phyloP scores from a whole-genome alignment of 2,329 filamentous ascomycete genomes.

The Bisporella sp. region DNA sequence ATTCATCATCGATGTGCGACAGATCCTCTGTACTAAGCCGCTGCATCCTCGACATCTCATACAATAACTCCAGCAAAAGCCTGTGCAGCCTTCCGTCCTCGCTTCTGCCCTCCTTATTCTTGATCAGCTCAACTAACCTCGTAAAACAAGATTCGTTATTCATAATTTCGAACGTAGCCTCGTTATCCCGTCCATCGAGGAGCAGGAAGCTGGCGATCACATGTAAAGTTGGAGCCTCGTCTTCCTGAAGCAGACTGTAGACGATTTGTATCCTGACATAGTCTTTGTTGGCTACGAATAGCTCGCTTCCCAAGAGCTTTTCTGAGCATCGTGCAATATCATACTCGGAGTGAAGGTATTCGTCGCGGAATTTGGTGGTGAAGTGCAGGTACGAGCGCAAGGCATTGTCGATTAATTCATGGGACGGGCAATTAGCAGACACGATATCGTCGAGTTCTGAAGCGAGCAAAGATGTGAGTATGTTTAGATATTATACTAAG shows the following conservation, averaged over 20 bases:
- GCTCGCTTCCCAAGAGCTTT: slow-evolving; percentile 64
- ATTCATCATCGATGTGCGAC: slow-evolving; percentile 68
- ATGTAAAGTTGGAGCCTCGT: slow-evolving; percentile 73
- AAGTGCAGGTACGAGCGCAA: slow-evolving; percentile 79
- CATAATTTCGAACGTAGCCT: slow-evolving; percentile 79
- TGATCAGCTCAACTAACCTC: slow-evolving; percentile 73
- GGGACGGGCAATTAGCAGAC: slow-evolving; percentile 46
- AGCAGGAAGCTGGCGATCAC: slow-evolving; percentile 78
- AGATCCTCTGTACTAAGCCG: slow-evolving; percentile 71
- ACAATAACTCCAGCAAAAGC: slow-evolving; percentile 79
- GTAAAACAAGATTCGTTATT: slow-evolving; percentile 78
- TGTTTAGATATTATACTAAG: not conserved
- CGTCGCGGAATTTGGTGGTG: slow-evolving; percentile 67
- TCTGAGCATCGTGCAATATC: slow-evolving; percentile 76
- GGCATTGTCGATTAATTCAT: slow-evolving; percentile 73
- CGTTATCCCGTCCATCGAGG: slow-evolving; percentile 75
- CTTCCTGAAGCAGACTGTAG: slow-evolving; percentile 85
- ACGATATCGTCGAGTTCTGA: slow-evolving; percentile 63
- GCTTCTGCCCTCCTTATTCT: slow-evolving; percentile 44
- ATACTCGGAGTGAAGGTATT: slow-evolving; percentile 68
- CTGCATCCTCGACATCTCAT: slow-evolving; percentile 95
- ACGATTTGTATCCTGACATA: slow-evolving; percentile 93
- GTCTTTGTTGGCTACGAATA: slow-evolving; percentile 69
- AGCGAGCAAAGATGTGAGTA: slow-evolving; percentile 1
- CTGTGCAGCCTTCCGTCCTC: slow-evolving; percentile 66